Base-by-base conservation (phyloP, 345 rosid species). In the Eucalyptus fibrosa region DNA sequence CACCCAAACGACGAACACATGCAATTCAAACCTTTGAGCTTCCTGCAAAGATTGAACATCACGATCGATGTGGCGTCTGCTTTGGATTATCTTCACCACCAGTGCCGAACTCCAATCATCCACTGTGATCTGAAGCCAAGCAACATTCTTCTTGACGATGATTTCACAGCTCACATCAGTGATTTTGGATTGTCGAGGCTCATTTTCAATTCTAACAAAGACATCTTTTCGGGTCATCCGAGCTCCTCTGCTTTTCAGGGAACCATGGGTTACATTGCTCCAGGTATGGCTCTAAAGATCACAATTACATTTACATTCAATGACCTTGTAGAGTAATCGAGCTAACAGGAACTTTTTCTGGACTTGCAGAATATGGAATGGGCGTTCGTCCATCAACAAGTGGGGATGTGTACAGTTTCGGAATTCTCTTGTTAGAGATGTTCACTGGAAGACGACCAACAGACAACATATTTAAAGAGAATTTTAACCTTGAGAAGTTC, bases 111-210 rank as follows among this genome's bases (percentile, higher is more conserved):
- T 32, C 77, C 86, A 2, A 42, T 89, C 19, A 24, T 65, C 47
- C 90, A 89, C 77, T 55, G 90, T 18, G 88, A 89, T 86, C 88
- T 89, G 23, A 89, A 89, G 86, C 86, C 88, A 24, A 89, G 90
- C 88, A 89, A 89, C 18, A 51, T 89, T 47, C 56, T 89, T 12
- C 90, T 89, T 28, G 37, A 77, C 30, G 24, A 30, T 86, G 88
- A 72, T 45, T 44, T 87, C 60, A 87, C 50, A 14, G 72, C 88
- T 19, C 34, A 87, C 1, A 15, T 87, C 19, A 44, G 88, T 12
- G 88, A 50, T 87, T 87, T 87, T 24, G 88, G 88, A 24, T 60
- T 87, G n/a, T 56, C 88, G 2, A 87, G 69, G 88, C 45, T 87
- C 30, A 40, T 87, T 11, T 56, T 42, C 34, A 0, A 83, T 42